phyloP scores from a whole-genome alignment of 2,329 filamentous ascomycete genomes.

The Xylaria sp. region DNA sequence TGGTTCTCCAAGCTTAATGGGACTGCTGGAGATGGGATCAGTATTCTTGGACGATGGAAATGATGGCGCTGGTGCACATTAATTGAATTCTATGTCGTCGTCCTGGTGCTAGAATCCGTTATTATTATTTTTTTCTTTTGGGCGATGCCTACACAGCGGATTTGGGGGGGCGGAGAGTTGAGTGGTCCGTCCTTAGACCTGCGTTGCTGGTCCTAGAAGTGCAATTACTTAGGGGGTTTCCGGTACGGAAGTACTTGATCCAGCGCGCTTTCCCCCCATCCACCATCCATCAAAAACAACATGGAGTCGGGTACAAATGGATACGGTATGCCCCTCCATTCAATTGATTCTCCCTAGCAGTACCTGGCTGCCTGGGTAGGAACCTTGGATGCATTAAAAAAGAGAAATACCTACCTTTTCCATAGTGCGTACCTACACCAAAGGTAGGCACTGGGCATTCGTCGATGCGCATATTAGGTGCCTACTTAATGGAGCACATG shows the following conservation, averaged over 20 bases:
- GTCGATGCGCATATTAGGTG: no score
- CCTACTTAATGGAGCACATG: no score
- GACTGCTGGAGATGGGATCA: conserved; percentile 37
- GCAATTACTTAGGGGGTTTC: conserved; percentile 6
- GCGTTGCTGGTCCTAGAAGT: not conserved
- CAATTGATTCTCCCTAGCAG: no score
- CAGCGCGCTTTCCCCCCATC: not conserved
- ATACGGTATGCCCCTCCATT: not conserved
- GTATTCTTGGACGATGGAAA: conserved; percentile 41
- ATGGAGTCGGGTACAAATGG: not conserved
- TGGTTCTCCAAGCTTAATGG: conserved; percentile 44
- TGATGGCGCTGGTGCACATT: conserved; percentile 37
- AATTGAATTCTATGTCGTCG: conserved; percentile 34
- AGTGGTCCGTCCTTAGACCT: not conserved
- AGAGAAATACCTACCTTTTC: no score
- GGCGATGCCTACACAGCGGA: conserved; percentile 17
- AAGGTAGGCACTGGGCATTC: no score
- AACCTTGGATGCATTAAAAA: no score
- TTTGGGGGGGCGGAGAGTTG: conserved; percentile 11
- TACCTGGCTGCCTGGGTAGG: no score
- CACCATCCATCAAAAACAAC: conserved; percentile 8
- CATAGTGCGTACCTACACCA: no score
- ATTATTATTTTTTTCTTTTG: conserved; percentile 32
- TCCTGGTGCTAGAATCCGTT: conserved; percentile 20
- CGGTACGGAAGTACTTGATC: conserved; percentile 6